These are phyloP conservation scores for Capsella bursapastoris DNA, from an alignment of 345 rosid genomes.

Conservation along the genomic window DNA sequence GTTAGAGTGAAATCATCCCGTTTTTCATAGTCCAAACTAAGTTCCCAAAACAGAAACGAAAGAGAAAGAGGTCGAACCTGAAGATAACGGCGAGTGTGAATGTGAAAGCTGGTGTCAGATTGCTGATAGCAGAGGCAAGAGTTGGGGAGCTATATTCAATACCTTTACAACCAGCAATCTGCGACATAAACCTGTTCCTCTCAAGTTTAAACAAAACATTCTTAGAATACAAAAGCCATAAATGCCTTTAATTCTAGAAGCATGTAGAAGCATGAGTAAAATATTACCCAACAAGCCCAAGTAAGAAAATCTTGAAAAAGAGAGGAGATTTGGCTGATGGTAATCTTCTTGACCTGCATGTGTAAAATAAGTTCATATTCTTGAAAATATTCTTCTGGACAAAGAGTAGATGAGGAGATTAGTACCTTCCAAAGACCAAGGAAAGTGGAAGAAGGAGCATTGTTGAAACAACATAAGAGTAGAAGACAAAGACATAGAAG, in stretches of 20 bases:
- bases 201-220: background rate
- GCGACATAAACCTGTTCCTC: conserved; percentile 35
- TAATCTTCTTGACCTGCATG: conserved; percentile 22
- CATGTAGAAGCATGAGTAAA: background rate
- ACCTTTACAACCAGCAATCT: conserved; percentile 34
- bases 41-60: conserved; percentile 5
- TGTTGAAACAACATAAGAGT: conserved; percentile 38
- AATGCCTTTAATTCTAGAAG: background rate
- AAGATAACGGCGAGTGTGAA: conserved; percentile 41
- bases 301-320: conserved; percentile 40
- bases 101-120: conserved; percentile 40
- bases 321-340: conserved; percentile 38
- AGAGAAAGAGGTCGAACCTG: conserved; percentile 30
- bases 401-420: background rate
- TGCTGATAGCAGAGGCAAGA: conserved; percentile 39
- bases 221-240: background rate
- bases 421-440: conserved; percentile 33
- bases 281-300: conserved; percentile 35
- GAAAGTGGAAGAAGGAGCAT: conserved; percentile 40
- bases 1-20: background rate
- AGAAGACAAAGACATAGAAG: conserved; percentile 46
- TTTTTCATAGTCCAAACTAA: background rate
- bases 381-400: background rate
- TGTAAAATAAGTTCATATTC: background rate
- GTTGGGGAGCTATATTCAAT: conserved; percentile 41